Evolutionary conservation across 2,329 filamentous ascomycete species (phyloP).

Genomic region (Colletotrichum noveboracense): DNA sequence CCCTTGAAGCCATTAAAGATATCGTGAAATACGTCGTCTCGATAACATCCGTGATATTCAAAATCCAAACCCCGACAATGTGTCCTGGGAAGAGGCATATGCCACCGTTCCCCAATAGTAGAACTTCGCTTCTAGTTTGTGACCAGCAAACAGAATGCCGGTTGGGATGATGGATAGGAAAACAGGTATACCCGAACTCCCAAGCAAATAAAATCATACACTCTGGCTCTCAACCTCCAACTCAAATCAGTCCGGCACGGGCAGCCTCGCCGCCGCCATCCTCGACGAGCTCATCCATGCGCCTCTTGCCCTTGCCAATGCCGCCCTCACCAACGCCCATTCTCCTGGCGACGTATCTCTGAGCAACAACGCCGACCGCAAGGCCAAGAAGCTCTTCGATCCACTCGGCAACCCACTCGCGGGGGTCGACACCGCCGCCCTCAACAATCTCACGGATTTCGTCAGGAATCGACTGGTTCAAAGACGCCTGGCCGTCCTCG

Average conservation of each 20-base stretch:
- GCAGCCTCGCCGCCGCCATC: slow-evolving; percentile 35
- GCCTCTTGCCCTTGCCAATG: slow-evolving; percentile 66
- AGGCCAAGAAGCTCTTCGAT: slow-evolving; percentile 85
- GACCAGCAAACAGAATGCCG: background rate
- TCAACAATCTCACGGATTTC: slow-evolving; percentile 88
- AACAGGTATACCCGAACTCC: slow-evolving; percentile 21
- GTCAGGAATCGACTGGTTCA: slow-evolving; percentile 62
- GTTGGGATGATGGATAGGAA: background rate
- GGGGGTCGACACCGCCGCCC: slow-evolving; percentile 78
- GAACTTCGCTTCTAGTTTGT: background rate
- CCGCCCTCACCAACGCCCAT: slow-evolving; percentile 94
- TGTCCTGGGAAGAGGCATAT: background rate
- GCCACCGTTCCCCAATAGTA: background rate
- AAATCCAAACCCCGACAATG: background rate
- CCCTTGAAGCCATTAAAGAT: background rate
- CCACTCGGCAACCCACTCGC: slow-evolving; percentile 98
- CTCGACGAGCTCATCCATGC: slow-evolving; percentile 59
- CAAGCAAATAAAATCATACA: background rate
- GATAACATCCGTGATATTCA: background rate
- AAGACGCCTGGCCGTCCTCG: slow-evolving; percentile 46
- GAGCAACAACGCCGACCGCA: slow-evolving; percentile 83
- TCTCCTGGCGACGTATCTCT: slow-evolving; percentile 90
- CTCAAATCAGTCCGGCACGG: slow-evolving; percentile 20
- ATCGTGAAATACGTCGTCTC: background rate
- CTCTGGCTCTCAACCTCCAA: background rate